phyloP scores from a whole-genome alignment of 225 moss, liverwort and hornwort genomes.

The Marchantia polymorpha region DNA sequence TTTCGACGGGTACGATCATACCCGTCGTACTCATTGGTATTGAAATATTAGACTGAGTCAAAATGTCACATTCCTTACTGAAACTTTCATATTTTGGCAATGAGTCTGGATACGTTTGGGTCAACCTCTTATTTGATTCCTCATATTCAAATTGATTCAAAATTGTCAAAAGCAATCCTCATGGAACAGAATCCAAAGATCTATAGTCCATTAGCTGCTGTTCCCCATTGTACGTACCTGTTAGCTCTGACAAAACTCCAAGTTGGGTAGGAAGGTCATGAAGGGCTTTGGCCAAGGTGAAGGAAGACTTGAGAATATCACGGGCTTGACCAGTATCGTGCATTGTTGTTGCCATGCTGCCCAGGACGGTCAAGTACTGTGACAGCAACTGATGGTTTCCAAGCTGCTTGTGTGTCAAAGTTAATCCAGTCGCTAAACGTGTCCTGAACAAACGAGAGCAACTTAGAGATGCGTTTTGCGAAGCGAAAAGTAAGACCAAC shows the following conservation, averaged over 20 bases:
- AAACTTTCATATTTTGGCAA: background rate
- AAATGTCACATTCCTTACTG: too few relatives aligned
- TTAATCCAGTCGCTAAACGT: slow-evolving; percentile 83
- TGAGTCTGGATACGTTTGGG: too few relatives aligned
- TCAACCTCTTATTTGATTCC: background rate
- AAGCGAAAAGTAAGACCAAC: too few relatives aligned
- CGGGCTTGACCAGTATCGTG: slow-evolving; percentile 85
- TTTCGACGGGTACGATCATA: too few relatives aligned
- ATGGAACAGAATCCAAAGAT: background rate
- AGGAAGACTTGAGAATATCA: slow-evolving; percentile 88
- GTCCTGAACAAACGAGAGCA: slow-evolving; percentile 49
- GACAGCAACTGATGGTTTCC: slow-evolving; percentile 93
- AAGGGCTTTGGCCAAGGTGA: slow-evolving; percentile 91
- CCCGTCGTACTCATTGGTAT: too few relatives aligned
- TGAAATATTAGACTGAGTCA: too few relatives aligned
- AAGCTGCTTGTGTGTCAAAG: slow-evolving; percentile 84
- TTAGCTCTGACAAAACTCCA: slow-evolving; percentile 75
- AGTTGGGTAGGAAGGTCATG: slow-evolving; percentile 91
- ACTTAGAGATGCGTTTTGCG: too few relatives aligned
- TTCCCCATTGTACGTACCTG: slow-evolving; percentile 34
- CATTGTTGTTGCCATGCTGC: slow-evolving; percentile 71
- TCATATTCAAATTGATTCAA: background rate
- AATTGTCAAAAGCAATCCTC: background rate
- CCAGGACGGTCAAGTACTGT: slow-evolving; percentile 85
- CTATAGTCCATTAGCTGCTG: background rate